A percentile compares a stretch with the other conserved stretches of the same genome.
phyloP scores from a whole-genome alignment of 768 basidiomycete species.

The Tulasnella sp. region DNA sequence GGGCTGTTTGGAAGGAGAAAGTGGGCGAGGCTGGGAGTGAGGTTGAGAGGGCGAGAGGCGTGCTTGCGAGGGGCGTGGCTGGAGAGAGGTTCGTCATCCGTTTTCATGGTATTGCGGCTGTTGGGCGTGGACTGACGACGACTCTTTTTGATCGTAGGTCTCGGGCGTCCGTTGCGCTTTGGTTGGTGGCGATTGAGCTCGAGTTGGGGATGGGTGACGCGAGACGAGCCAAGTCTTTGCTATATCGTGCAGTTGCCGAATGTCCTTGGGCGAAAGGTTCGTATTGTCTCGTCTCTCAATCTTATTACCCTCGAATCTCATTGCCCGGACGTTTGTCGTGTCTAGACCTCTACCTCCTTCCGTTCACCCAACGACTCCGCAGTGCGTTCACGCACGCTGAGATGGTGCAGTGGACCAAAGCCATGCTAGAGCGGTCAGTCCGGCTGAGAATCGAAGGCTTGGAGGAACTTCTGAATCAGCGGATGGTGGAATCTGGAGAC shows the following conservation, averaged over 20 bases:
- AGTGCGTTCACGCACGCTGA: conserved; percentile 18
- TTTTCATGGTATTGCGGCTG: not conserved
- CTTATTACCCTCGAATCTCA: not conserved
- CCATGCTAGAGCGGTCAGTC: conserved; percentile 32
- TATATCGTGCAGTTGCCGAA: conserved; percentile 33
- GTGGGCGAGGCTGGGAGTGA: conserved; percentile 33
- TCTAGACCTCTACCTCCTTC: conserved; percentile 34
- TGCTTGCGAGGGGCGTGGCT: conserved; percentile 21
- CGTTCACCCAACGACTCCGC: conserved; percentile 32
- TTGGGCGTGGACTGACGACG: not conserved
- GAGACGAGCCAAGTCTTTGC: conserved; percentile 25
- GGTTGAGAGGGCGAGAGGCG: conserved; percentile 20
- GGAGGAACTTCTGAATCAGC: conserved; percentile 27
- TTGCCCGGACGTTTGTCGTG: not conserved
- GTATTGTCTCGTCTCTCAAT: not conserved
- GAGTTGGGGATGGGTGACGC: conserved; percentile 25
- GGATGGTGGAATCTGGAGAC: conserved; percentile 4
- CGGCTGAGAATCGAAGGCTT: conserved; percentile 29
- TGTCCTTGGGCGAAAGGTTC: conserved; percentile 37
- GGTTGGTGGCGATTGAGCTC: conserved; percentile 29
- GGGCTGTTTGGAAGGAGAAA: conserved; percentile 35
- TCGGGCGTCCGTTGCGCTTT: conserved; percentile 17
- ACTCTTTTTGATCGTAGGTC: conserved; percentile 2
- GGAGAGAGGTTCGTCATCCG: conserved; percentile 18
- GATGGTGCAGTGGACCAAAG: conserved; percentile 26